Base-by-base conservation (phyloP, 2,329 filamentous ascomycete species). In the Blastomyces emzantsi region DNA sequence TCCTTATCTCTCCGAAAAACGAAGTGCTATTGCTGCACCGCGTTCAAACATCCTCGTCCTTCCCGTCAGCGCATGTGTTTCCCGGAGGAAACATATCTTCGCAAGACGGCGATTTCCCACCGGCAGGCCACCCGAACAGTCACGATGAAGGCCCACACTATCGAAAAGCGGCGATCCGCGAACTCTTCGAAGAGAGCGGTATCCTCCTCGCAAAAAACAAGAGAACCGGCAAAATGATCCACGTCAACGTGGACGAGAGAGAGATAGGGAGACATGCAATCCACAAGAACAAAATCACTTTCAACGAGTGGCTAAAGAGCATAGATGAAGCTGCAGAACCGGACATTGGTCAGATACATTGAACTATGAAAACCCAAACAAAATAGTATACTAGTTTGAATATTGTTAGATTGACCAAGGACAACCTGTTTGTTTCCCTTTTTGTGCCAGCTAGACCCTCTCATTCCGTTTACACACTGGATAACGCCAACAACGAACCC, bases 131-230 rank as follows among this genome's bases (percentile, higher is more conserved):
- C 36, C 75, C 79, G 0, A 78, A 76, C 11, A 79, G 87, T 15
- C 92, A 97, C 70, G 74, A 80, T 13, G 92, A 97, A 73, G 86
- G 86, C 0, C 77, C 80, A 0, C 83, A 85, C 2, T 97, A 97
- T 72, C 82, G 92, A n/a, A 76, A 90, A 45, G 92, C 88, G 6
- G 94, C 92, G 0, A 85, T 97, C 30, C 82, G 94, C 7, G 94
- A 97, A 79, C 91, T 91, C 0, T 97, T 97, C 72, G 94, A 99
- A 74, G 94, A 97, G 78, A 92, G 90, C 67, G 94, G 94, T 0
- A 91, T 97, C 62, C 77, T 97, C 33, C 81, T 97, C 2, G 90
- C 90, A 3, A 76, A 74, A 3, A 71, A 75, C 55, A 70, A 66
- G 28, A 68, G 64, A 19, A 75, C 74, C 4, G 74, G 78, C 30